phyloP scores from a whole-genome alignment of 768 basidiomycete genomes.

The Trametes villosa region DNA sequence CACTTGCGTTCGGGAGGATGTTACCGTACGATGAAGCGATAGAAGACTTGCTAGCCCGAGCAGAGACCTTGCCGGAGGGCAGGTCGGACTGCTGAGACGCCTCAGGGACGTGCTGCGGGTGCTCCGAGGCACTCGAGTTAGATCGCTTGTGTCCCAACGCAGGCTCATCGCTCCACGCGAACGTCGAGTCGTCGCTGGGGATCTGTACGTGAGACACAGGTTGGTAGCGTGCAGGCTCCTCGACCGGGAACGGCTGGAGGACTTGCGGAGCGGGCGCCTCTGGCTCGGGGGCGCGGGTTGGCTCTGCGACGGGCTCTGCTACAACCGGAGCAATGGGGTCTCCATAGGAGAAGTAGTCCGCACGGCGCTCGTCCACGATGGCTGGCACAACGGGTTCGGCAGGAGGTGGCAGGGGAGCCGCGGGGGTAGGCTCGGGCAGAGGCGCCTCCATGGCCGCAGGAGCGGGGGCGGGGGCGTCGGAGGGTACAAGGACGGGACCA shows the following conservation, averaged over 20 bases:
- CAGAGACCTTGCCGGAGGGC: slow-evolving; percentile 19
- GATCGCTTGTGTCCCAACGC: slow-evolving; percentile 18
- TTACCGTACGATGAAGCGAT: slow-evolving; percentile 34
- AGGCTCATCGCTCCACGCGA: slow-evolving; percentile 30
- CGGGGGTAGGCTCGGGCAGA: slow-evolving; percentile 1
- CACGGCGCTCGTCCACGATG: slow-evolving; percentile 15
- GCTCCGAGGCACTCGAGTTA: slow-evolving; percentile 16
- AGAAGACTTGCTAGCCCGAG: slow-evolving; percentile 30
- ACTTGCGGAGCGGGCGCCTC: slow-evolving; percentile 15
- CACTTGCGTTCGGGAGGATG: slow-evolving; percentile 13
- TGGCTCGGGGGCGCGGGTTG: slow-evolving; percentile 8
- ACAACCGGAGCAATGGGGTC: slow-evolving; percentile 25
- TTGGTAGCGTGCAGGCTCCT: slow-evolving; percentile 15
- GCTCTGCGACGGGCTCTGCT: background rate
- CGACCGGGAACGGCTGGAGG: slow-evolving; percentile 27
- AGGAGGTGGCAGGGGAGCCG: slow-evolving; percentile 1
- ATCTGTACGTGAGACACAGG: slow-evolving; percentile 25
- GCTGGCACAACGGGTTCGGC: slow-evolving; percentile 4
- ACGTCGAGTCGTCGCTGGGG: slow-evolving; percentile 26
- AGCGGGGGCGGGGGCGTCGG: background rate
- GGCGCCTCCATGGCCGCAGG: background rate
- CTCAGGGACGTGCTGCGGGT: slow-evolving; percentile 3
- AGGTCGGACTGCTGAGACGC: slow-evolving; percentile 1
- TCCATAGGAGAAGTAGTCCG: slow-evolving; percentile 31
- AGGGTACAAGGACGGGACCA: slow-evolving; percentile 4